Evolutionary conservation across 257 asterid genomes (phyloP), one percentile per base, ranked within the genome.

Genomic region (Nicotiana attenuata): DNA sequence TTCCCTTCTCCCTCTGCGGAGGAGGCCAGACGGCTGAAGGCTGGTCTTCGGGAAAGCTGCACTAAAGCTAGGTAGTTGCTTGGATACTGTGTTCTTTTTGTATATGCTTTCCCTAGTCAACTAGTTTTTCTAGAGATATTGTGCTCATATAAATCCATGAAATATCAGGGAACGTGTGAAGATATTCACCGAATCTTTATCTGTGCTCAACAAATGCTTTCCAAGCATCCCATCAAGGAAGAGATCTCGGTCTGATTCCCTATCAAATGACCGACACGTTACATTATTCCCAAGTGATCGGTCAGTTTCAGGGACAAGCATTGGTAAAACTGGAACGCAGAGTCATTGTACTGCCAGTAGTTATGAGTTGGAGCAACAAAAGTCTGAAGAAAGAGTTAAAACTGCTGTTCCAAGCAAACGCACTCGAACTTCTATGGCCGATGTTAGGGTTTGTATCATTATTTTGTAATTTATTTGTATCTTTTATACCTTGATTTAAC

Each of bases 341-440:
- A 89, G 81, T 86, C 98, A 92, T 84, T 86, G 88, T 47, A 86
- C 81, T 88, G 78, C 86, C 20, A 89, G 89, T 90, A 89, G 97
- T 80, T 90, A 85, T 88, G 97, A 93, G 65, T 82, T 86, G 87
- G 97, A 95, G 86, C 93, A 82, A 66, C 97, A 90, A 82, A 95
- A 91, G 83, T 77, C 89, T 55, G 97, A 91, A 87, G 98, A 90
- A 76, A 88, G 93, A 89, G 84, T 83, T 41, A 91, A 93, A 87
- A 83, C 77, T 88, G 80, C 87, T 82, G 87, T 89, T 78, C 98
- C 95, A 85, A 92, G 83, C 91, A 95, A 93, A 89, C 99, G 99
- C 20, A 89, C 99, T 82, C 95, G 98, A 86, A 95, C 98, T 56
- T 92, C 98, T 83, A 84, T 92, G 95, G 87, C 85, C 76, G 98